Percentiles rank a stretch among this genome's conserved stretches.
phyloP scores from a whole-genome alignment of 345 rosid genomes.

The Populus davidiana region DNA sequence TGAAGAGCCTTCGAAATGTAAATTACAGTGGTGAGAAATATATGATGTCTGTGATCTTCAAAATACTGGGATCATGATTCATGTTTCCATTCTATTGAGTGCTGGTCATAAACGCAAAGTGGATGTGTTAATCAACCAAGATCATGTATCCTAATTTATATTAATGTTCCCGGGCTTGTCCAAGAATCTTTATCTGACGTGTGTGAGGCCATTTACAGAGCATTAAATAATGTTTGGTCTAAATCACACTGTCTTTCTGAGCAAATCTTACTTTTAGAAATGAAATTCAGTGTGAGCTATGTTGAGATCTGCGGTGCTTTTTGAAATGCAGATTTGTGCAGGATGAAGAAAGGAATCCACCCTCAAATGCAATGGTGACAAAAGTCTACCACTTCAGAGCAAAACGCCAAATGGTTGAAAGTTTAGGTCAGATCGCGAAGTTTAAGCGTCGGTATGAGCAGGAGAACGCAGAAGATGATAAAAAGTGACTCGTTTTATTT shows the following conservation, averaged over 20 bases:
- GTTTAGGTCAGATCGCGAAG: constrained; percentile 79
- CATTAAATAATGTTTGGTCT: neutral
- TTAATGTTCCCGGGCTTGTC: neutral
- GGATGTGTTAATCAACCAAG: no score
- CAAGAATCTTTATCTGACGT: neutral
- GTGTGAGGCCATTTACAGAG: neutral
- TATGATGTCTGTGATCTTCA: no score
- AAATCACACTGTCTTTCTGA: neutral
- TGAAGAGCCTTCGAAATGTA: no score
- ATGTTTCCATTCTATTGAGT: no score
- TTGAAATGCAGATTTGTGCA: constrained; percentile 4
- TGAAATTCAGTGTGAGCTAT: neutral
- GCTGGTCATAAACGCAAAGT: no score
- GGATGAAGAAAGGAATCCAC: constrained; percentile 86
- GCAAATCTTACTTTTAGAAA: neutral
- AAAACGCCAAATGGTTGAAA: constrained; percentile 82
- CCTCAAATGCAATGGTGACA: constrained; percentile 96
- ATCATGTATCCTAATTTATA: no score
- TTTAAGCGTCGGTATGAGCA: constrained; percentile 73
- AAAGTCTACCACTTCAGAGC: constrained; percentile 83
- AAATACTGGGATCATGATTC: no score
- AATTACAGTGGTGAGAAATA: no score
- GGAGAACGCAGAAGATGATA: constrained; percentile 41
- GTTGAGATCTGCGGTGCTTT: neutral
- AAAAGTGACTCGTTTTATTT: constrained; percentile 9